These are phyloP conservation scores for Phytophthora boehmeriae DNA, from an alignment of 352 stramenopile species.

Conservation along the genomic window DNA sequence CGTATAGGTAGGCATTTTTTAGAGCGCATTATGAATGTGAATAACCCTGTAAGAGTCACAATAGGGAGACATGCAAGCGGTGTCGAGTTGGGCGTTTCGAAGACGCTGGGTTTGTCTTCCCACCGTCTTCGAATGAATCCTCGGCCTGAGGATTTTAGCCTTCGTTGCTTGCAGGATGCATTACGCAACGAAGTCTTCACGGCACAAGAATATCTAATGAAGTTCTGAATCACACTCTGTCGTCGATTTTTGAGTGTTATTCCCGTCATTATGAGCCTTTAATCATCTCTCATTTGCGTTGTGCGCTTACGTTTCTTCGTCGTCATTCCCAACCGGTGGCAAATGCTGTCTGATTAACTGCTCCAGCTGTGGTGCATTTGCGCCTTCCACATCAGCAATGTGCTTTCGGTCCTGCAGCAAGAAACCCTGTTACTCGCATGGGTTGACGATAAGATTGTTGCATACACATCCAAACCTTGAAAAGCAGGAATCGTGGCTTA, in stretches of 20 bases:
- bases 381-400: constrained; percentile 60
- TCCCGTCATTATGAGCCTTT: neutral
- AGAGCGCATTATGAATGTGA: neutral
- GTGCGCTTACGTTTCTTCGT: constrained; percentile 50
- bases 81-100: constrained; percentile 63
- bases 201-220: neutral
- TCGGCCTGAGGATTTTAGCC: constrained; percentile 11
- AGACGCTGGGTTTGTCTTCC: constrained; percentile 63
- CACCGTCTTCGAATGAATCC: constrained; percentile 24
- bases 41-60: neutral
- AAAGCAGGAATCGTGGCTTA: constrained; percentile 72
- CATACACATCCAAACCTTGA: constrained; percentile 39
- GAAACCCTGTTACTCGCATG: constrained; percentile 7
- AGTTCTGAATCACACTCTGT: constrained; percentile 16
- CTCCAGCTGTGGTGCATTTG: constrained; percentile 68
- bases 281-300: neutral
- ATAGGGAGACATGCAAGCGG: constrained; percentile 66
- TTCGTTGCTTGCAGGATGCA: constrained; percentile 2
- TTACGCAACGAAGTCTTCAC: constrained; percentile 4
- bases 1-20: constrained; percentile 47
- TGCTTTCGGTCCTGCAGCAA: constrained; percentile 54
- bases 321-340: constrained; percentile 53
- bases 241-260: neutral
- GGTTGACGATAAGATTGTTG: neutral
- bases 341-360: constrained; percentile 66